Conservation (phyloP, 2,329 filamentous ascomycete species). For the Ascochyta pisi region DNA sequence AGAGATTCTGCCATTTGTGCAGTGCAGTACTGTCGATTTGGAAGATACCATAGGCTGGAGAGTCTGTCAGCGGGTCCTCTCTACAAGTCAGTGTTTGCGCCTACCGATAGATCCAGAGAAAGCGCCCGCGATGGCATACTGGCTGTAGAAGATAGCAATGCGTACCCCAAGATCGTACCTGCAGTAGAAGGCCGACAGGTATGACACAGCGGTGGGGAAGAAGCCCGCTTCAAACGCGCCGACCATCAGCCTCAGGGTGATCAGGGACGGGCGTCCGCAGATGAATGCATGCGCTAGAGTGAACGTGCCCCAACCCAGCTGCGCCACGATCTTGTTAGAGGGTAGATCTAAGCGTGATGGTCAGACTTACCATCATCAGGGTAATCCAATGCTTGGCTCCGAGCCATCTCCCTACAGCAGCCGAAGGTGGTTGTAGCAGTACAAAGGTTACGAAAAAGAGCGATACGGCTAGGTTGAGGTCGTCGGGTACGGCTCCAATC, state of each 20-base stretch:
- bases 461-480: slow-evolving; percentile 34
- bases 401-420: slow-evolving; percentile 29
- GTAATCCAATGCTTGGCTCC: slow-evolving; percentile 30
- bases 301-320: slow-evolving; percentile 34
- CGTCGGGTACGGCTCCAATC: slow-evolving; percentile 28
- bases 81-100: not conserved
- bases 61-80: slow-evolving; percentile 3
- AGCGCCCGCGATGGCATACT: slow-evolving; percentile 51
- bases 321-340: slow-evolving; percentile 1
- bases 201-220: slow-evolving; percentile 62
- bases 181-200: slow-evolving; percentile 59
- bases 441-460: slow-evolving; percentile 38
- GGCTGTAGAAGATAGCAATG: slow-evolving; percentile 54
- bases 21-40: slow-evolving; percentile 55
- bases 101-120: slow-evolving; percentile 51
- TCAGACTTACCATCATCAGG: slow-evolving; percentile 25
- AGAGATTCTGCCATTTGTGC: slow-evolving; percentile 57
- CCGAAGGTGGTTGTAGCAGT: slow-evolving; percentile 30
- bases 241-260: slow-evolving; percentile 38
- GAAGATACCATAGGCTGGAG: slow-evolving; percentile 51
- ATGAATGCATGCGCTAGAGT: slow-evolving; percentile 35
- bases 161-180: slow-evolving; percentile 52
- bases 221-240: slow-evolving; percentile 61
- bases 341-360: not conserved
- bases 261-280: slow-evolving; percentile 24